These are phyloP conservation scores for Nicotiana obtusifolia DNA, from an alignment of 257 asterid genomes.

Conservation along the genomic window DNA sequence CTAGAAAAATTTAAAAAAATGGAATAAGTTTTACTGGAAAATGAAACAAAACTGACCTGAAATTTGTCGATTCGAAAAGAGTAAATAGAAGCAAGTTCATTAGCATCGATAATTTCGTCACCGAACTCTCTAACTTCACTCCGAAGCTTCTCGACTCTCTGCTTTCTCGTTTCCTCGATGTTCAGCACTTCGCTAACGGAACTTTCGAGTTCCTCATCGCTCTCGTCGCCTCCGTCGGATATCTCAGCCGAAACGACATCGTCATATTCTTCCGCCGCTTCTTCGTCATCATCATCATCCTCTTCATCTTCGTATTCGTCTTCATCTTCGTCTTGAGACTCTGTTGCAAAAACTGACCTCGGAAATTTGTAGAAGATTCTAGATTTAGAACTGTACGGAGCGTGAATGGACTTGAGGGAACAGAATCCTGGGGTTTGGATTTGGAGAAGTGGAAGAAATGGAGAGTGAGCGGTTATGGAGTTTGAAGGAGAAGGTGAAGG, in stretches of 20 bases:
- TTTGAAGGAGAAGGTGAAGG: background rate
- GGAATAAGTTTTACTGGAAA: background rate
- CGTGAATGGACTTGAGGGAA: conserved; percentile 17
- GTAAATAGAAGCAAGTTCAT: conserved; percentile 83
- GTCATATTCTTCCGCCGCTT: conserved; percentile 67
- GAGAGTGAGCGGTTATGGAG: conserved; percentile 15
- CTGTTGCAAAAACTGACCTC: conserved; percentile 36
- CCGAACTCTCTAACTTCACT: conserved; percentile 88
- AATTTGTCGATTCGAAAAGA: conserved; percentile 86
- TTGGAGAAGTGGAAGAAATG: conserved; percentile 33
- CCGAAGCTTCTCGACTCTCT: conserved; percentile 82
- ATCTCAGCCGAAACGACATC: conserved; percentile 39
- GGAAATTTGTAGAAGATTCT: conserved; percentile 32
- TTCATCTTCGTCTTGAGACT: conserved; percentile 40
- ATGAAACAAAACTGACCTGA: conserved; percentile 24
- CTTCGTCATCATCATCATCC: conserved; percentile 33
- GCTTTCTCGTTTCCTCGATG: conserved; percentile 80
- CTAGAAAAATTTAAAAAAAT: background rate
- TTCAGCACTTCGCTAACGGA: conserved; percentile 35
- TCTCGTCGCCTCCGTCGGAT: conserved; percentile 31
- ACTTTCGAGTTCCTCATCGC: conserved; percentile 36
- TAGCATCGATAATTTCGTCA: conserved; percentile 65
- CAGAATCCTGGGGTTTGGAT: conserved; percentile 25
- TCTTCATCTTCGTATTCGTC: conserved; percentile 42
- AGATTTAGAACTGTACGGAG: conserved; percentile 6